Percentiles rank a stretch among this genome's conserved stretches.
Evolutionary conservation across 2,329 filamentous ascomycete species (phyloP).

Genomic region (Colletotrichum theobromicola): DNA sequence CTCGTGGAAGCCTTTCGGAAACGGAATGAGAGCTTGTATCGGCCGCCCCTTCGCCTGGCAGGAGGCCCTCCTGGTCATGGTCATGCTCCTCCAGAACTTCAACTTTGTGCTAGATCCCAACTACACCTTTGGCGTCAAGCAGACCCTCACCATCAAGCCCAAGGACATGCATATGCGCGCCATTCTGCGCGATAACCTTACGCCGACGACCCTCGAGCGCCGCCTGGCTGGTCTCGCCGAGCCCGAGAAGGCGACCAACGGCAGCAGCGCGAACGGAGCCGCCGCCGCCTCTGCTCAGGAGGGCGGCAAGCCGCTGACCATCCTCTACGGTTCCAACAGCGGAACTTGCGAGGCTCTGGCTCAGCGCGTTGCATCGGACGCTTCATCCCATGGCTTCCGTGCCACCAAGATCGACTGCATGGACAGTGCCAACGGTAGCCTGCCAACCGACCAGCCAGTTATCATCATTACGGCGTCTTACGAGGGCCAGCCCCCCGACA

Average conservation of each 20-base stretch:
- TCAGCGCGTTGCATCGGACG: conserved; percentile 61
- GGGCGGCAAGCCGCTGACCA: conserved; percentile 49
- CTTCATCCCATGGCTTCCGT: conserved; percentile 58
- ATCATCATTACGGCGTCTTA: conserved; percentile 72
- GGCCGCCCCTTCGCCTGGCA: conserved; percentile 61
- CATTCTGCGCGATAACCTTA: conserved; percentile 49
- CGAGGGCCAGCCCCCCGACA: conserved; percentile 73
- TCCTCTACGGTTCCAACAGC: conserved; percentile 73
- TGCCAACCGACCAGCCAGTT: conserved; percentile 63
- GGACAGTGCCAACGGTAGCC: conserved; percentile 60
- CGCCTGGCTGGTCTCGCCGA: conserved; percentile 40
- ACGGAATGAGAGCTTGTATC: conserved; percentile 57
- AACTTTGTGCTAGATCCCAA: conserved; percentile 65
- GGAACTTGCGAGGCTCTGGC: conserved; percentile 74
- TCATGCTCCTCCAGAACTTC: conserved; percentile 70
- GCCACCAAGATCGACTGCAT: conserved; percentile 56
- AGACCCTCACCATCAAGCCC: conserved; percentile 65
- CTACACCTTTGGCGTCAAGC: conserved; percentile 57
- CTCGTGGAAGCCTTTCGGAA: conserved; percentile 59
- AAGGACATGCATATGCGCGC: conserved; percentile 66
- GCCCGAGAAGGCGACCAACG: not conserved
- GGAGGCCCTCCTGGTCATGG: conserved; percentile 50
- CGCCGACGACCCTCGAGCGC: conserved; percentile 48
- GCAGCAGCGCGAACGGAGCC: not conserved
- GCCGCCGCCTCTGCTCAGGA: not conserved